Evolutionary conservation across 2,329 filamentous ascomycete species (phyloP).

Genomic region (Beauveria pseudobassiana): DNA sequence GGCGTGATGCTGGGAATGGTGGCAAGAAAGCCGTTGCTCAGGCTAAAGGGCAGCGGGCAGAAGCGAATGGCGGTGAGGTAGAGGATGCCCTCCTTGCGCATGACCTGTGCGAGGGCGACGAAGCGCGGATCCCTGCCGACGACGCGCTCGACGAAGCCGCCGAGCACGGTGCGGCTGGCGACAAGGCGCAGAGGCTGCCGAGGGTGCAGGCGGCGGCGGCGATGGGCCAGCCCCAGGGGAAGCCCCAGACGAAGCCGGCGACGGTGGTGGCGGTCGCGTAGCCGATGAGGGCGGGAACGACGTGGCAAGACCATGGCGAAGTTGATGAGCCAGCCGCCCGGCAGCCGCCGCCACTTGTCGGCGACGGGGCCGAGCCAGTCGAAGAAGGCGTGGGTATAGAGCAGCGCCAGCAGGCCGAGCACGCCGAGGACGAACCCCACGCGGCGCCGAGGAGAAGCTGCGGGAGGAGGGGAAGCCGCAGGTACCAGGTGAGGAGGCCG

Average conservation of each 20-base stretch:
- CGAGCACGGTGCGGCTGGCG: constrained; percentile 70
- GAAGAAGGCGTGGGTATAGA: constrained; percentile 78
- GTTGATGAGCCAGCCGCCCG: constrained; percentile 65
- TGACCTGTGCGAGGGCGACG: constrained; percentile 75
- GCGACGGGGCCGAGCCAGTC: constrained; percentile 64
- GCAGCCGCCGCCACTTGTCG: constrained; percentile 66
- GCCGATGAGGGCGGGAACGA: constrained; percentile 85
- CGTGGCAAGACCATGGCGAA: constrained; percentile 65
- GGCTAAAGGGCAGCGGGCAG: constrained; percentile 84
- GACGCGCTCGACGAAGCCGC: constrained; percentile 68
- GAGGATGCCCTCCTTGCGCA: constrained; percentile 84
- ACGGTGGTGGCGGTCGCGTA: constrained; percentile 65
- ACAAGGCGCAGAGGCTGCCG: constrained; percentile 71
- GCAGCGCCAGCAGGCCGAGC: constrained; percentile 58
- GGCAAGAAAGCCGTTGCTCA: constrained; percentile 89
- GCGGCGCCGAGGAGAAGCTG: constrained; percentile 48
- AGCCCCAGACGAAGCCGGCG: constrained; percentile 48
- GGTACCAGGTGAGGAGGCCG: constrained; percentile 41
- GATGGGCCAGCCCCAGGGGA: constrained; percentile 68
- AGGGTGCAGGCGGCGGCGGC: constrained; percentile 69
- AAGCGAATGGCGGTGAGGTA: constrained; percentile 87
- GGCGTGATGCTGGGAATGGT: constrained; percentile 86
- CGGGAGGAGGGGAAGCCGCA: constrained; percentile 52
- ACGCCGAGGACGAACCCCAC: constrained; percentile 42
- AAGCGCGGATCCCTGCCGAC: constrained; percentile 82